phyloP scores from a whole-genome alignment of 129 eudicot genomes.

The Oenanthe sinensis region DNA sequence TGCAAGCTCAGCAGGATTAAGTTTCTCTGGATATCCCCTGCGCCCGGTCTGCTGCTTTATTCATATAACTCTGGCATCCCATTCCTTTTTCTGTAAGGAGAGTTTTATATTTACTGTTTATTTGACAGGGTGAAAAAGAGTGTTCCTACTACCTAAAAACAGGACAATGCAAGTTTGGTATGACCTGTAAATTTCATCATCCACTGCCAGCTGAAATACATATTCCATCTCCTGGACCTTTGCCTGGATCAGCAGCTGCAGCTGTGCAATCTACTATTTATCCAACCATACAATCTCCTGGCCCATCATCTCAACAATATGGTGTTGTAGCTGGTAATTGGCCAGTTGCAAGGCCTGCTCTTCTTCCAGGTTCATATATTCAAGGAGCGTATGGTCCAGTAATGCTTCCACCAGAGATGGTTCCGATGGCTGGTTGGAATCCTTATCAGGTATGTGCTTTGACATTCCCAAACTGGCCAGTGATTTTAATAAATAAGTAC shows the following conservation, averaged over 20 bases:
- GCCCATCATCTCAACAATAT: slow-evolving; percentile 54
- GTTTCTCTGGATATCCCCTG: slow-evolving; percentile 72
- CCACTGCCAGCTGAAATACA: slow-evolving; percentile 61
- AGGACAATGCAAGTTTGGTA: slow-evolving; percentile 93
- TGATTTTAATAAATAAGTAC: background rate
- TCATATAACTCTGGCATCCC: background rate
- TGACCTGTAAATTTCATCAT: slow-evolving; percentile 90
- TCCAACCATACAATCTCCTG: slow-evolving; percentile 42
- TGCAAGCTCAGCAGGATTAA: slow-evolving; percentile 45
- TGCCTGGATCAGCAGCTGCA: slow-evolving; percentile 23
- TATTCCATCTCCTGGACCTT: slow-evolving; percentile 31
- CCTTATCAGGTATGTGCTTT: slow-evolving; percentile 29
- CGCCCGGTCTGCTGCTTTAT: slow-evolving; percentile 51
- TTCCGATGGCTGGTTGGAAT: slow-evolving; percentile 75
- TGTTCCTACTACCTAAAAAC: slow-evolving; percentile 78
- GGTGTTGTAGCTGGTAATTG: slow-evolving; percentile 58
- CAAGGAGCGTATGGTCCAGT: slow-evolving; percentile 68
- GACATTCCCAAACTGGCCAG: background rate
- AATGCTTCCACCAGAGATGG: slow-evolving; percentile 68
- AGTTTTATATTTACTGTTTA: slow-evolving; percentile 6
- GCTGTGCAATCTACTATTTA: slow-evolving; percentile 36
- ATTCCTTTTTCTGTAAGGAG: background rate
- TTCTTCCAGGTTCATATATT: slow-evolving; percentile 74
- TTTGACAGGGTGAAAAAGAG: slow-evolving; percentile 83
- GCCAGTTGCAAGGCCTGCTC: slow-evolving; percentile 69